These are phyloP conservation scores for Acer saccharum DNA, from an alignment of 345 rosid species.

Conservation along the genomic window DNA sequence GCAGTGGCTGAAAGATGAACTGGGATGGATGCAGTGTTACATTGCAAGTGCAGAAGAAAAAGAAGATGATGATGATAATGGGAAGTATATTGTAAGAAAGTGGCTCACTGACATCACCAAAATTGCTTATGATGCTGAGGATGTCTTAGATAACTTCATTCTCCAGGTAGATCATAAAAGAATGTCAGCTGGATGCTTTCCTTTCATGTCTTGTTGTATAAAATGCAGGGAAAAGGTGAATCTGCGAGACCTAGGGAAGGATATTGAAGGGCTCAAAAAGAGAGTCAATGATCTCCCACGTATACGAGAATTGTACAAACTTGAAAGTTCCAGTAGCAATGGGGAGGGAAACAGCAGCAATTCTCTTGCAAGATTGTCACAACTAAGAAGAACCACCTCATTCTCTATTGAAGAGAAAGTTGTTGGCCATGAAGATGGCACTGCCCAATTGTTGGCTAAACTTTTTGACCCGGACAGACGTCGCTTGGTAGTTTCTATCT, in stretches of 20 bases:
- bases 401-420: not conserved
- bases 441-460: slow-evolving; percentile 23
- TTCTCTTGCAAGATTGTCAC: slow-evolving; percentile 10
- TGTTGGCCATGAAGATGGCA: not conserved
- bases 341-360: not conserved
- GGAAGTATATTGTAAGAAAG: slow-evolving; percentile 21
- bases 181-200: too few relatives aligned
- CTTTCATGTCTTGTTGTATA: too few relatives aligned
- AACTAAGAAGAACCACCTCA: slow-evolving; percentile 28
- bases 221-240: too few relatives aligned
- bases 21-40: slow-evolving; percentile 34
- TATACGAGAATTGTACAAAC: slow-evolving; percentile 13
- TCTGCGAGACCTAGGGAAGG: too few relatives aligned
- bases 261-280: not conserved
- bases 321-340: not conserved
- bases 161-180: not conserved
- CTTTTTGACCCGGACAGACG: slow-evolving; percentile 14
- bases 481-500: slow-evolving; percentile 27
- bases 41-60: slow-evolving; percentile 39
- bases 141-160: slow-evolving; percentile 28
- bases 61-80: slow-evolving; percentile 21
- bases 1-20: slow-evolving; percentile 33
- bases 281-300: slow-evolving; percentile 17
- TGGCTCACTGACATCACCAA: slow-evolving; percentile 36
- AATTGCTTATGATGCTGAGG: slow-evolving; percentile 38